phyloP scores from a whole-genome alignment of 306 rosid genomes.

The Astragalus glycyphyllos region DNA sequence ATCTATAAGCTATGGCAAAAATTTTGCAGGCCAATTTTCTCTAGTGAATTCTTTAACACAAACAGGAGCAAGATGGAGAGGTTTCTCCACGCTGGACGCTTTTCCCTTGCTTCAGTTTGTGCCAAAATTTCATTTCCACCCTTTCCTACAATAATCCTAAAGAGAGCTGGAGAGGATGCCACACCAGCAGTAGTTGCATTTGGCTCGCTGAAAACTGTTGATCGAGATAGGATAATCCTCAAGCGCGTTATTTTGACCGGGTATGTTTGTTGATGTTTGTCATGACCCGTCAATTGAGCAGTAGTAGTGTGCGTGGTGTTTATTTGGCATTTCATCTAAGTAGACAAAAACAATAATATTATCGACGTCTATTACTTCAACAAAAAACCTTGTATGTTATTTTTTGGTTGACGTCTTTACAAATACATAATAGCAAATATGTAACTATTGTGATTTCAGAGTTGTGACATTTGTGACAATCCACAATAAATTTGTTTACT shows the following conservation, averaged over 20 bases:
- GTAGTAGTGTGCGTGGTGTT: too few species aligned
- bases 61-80: constrained; percentile 96
- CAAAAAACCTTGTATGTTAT: too few species aligned
- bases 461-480: neutral
- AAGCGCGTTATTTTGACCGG: constrained; percentile 88
- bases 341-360: too few species aligned
- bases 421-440: neutral
- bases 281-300: neutral
- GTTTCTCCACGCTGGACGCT: constrained; percentile 88
- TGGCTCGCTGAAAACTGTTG: constrained; percentile 76
- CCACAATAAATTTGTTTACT: neutral
- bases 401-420: constrained; percentile 1
- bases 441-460: neutral
- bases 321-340: too few species aligned
- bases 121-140: constrained; percentile 85
- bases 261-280: constrained; percentile 46
- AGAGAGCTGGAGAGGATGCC: constrained; percentile 53
- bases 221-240: constrained; percentile 77
- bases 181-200: constrained; percentile 68
- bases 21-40: constrained; percentile 79
- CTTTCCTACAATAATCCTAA: constrained; percentile 72
- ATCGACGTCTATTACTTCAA: too few species aligned
- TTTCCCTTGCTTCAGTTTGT: constrained; percentile 79
- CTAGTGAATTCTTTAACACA: constrained; percentile 71
- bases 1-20: constrained; percentile 5